These are phyloP conservation scores for Lagerstroemia speciosa DNA, from an alignment of 345 rosid species.

Conservation along the genomic window DNA sequence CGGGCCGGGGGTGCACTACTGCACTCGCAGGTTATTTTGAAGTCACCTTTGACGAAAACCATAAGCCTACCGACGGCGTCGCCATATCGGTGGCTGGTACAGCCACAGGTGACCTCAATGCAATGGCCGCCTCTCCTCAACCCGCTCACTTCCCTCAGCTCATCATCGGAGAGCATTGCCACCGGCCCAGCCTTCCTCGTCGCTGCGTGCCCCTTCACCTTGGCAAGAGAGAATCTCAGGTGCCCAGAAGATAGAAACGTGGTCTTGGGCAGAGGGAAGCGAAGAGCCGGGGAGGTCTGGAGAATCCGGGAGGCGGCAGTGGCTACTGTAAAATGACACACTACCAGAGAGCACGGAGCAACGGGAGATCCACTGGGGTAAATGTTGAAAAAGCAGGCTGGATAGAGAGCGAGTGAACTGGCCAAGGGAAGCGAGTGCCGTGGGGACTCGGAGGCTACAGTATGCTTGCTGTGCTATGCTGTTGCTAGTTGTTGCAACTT, in stretches of 20 bases:
- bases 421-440: slow-evolving; percentile 13
- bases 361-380: slow-evolving; percentile 1
- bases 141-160: slow-evolving; percentile 77
- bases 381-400: not conserved
- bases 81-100: slow-evolving; percentile 97
- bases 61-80: slow-evolving; percentile 99
- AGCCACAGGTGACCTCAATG: slow-evolving; percentile 92
- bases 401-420: slow-evolving; percentile 8
- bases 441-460: not conserved
- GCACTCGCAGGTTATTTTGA: slow-evolving; percentile 94
- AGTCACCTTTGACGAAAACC: slow-evolving; percentile 92
- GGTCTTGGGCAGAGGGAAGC: not conserved
- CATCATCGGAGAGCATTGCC: slow-evolving; percentile 68
- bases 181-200: slow-evolving; percentile 20
- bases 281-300: not conserved
- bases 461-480: not conserved
- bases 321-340: not conserved
- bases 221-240: not conserved
- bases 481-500: no score
- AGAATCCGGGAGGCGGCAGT: not conserved
- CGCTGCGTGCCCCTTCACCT: slow-evolving; percentile 13
- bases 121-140: slow-evolving; percentile 56
- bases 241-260: not conserved
- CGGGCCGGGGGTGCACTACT: no score
- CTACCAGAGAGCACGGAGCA: not conserved